A percentile compares a stretch with the other conserved stretches of the same genome.
These are phyloP conservation scores for Gyrodon lividus DNA, from an alignment of 768 basidiomycete genomes.

Conservation along the genomic window DNA sequence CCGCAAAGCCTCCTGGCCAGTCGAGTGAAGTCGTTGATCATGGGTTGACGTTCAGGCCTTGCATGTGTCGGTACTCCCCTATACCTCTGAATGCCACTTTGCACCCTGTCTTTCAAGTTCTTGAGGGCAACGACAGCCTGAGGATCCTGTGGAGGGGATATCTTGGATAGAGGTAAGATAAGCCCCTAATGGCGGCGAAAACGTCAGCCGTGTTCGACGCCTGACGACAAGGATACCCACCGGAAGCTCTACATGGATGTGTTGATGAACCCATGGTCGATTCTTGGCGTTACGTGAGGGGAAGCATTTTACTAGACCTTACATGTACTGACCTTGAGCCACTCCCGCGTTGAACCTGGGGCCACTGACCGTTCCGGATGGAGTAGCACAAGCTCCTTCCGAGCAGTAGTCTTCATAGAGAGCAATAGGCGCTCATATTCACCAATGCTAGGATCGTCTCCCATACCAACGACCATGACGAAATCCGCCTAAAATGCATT, in stretches of 20 bases:
- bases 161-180: slow-evolving; percentile 61
- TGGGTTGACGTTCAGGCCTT: slow-evolving; percentile 73
- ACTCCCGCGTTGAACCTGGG: slow-evolving; percentile 91
- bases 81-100: slow-evolving; percentile 86
- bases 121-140: slow-evolving; percentile 87
- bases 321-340: slow-evolving; percentile 72
- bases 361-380: slow-evolving; percentile 88
- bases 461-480: slow-evolving; percentile 92
- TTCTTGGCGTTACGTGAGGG: slow-evolving; percentile 46
- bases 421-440: slow-evolving; percentile 93
- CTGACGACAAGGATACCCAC: slow-evolving; percentile 39
- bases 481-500: slow-evolving; percentile 68
- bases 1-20: slow-evolving; percentile 90
- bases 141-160: slow-evolving; percentile 69
- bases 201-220: neutral
- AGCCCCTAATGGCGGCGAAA: slow-evolving; percentile 54
- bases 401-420: slow-evolving; percentile 96
- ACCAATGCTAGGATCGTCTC: slow-evolving; percentile 85
- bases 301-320: neutral
- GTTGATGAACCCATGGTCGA: slow-evolving; percentile 95
- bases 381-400: slow-evolving; percentile 92
- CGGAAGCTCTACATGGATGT: slow-evolving; percentile 90
- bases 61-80: slow-evolving; percentile 60
- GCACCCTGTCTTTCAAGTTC: slow-evolving; percentile 90
- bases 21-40: slow-evolving; percentile 89